Conservation (phyloP, 2,329 filamentous ascomycete species). For the Pleurostoma richardsiae region DNA sequence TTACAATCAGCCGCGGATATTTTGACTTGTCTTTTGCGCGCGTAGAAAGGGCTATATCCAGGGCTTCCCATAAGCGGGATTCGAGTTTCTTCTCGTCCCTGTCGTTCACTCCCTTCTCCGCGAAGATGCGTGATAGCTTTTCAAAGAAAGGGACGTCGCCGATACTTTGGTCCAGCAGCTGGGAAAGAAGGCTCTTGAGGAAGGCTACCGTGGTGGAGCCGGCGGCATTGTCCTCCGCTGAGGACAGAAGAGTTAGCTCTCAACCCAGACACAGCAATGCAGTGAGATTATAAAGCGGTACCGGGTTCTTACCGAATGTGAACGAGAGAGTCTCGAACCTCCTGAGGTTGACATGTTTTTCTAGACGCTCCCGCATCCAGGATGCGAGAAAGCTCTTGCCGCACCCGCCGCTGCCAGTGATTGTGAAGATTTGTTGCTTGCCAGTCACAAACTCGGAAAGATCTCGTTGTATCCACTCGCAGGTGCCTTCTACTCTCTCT, state of each 20-base stretch:
- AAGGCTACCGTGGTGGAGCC: slow-evolving; percentile 23
- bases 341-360: slow-evolving; percentile 26
- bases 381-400: slow-evolving; percentile 32
- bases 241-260: background rate
- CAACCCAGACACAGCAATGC: no score
- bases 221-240: slow-evolving; percentile 22
- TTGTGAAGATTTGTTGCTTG: slow-evolving; percentile 24
- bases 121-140: slow-evolving; percentile 20
- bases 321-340: slow-evolving; percentile 28
- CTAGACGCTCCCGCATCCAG: slow-evolving; percentile 33
- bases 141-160: slow-evolving; percentile 28
- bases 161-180: slow-evolving; percentile 30
- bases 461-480: slow-evolving; percentile 29
- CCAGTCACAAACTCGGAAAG: slow-evolving; percentile 27
- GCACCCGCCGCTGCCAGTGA: slow-evolving; percentile 25
- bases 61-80: slow-evolving; percentile 23
- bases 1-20: slow-evolving; percentile 21
- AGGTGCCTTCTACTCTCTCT: slow-evolving; percentile 31
- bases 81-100: slow-evolving; percentile 18
- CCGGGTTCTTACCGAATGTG: slow-evolving; percentile 25
- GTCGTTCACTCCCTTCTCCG: slow-evolving; percentile 13
- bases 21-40: slow-evolving; percentile 15
- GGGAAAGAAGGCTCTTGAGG: slow-evolving; percentile 29
- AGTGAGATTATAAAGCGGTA: background rate
- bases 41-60: slow-evolving; percentile 25